Conservation (phyloP, 257 asterid species). For the Nicotiana paniculata region DNA sequence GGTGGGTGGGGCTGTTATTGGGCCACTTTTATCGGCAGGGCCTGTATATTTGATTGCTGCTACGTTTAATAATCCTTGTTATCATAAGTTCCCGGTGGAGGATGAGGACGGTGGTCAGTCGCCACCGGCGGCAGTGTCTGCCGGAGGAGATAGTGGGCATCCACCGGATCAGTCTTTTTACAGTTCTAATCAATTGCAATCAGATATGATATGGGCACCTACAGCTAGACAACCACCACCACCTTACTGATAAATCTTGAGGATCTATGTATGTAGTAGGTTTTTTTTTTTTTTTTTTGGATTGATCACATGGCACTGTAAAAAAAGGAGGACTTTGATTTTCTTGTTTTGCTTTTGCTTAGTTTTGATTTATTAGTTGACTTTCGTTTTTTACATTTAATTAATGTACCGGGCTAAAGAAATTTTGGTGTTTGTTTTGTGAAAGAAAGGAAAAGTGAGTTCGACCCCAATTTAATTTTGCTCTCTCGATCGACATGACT, state of each 20-base stretch:
- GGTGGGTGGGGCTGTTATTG: conserved; percentile 67
- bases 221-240: conserved; percentile 32
- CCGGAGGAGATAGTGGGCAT: neutral
- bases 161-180: conserved; percentile 20
- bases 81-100: conserved; percentile 36
- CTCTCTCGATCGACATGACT: no score
- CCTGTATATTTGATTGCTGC: conserved; percentile 64
- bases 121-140: conserved; percentile 8
- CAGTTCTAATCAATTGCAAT: conserved; percentile 23
- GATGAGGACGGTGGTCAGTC: conserved; percentile 15
- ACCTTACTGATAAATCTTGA: neutral
- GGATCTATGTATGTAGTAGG: no score
- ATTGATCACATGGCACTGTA: no score
- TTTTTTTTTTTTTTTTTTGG: no score
- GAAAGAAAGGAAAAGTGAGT: no score
- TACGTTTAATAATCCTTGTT: conserved; percentile 48
- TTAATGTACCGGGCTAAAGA: no score
- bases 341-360: no score
- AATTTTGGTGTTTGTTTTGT: no score
- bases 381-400: no score
- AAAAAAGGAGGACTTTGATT: no score
- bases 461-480: no score
- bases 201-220: conserved; percentile 56
- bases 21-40: conserved; percentile 54
- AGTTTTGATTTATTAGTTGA: no score